phyloP scores from a whole-genome alignment of 805 yeast genomes.

The Pichia cabralensis region DNA sequence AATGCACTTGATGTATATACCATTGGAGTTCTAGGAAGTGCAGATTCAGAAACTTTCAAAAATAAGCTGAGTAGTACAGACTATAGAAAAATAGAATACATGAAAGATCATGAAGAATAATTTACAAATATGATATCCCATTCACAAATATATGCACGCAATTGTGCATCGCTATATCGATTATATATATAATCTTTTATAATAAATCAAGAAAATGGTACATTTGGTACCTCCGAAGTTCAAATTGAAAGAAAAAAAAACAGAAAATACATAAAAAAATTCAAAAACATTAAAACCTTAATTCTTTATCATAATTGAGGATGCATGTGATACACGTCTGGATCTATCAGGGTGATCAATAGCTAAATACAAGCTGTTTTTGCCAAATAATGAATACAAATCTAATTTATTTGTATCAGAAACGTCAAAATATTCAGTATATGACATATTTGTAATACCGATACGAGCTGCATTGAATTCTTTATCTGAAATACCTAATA shows the following conservation, averaged over 20 bases:
- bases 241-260: background rate
- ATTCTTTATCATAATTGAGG: conserved; percentile 50
- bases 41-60: conserved; percentile 34
- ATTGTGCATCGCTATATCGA: too few relatives aligned
- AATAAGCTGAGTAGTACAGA: conserved; percentile 84
- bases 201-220: too few relatives aligned
- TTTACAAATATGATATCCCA: background rate
- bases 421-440: conserved; percentile 30
- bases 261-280: background rate
- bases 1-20: conserved; percentile 39
- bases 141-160: too few relatives aligned
- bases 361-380: conserved; percentile 38
- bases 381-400: conserved; percentile 35
- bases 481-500: conserved; percentile 66
- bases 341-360: conserved; percentile 84
- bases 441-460: conserved; percentile 37
- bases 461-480: conserved; percentile 71
- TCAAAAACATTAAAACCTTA: conserved; percentile 4
- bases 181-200: too few relatives aligned
- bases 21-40: conserved; percentile 57
- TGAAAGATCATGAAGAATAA: conserved; percentile 3
- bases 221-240: too few relatives aligned
- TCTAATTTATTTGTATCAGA: conserved; percentile 46
- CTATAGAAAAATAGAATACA: conserved; percentile 38
- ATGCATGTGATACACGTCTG: conserved; percentile 41